phyloP scores from a whole-genome alignment of 148 eudicot genomes.

The Nyssa sinensis region DNA sequence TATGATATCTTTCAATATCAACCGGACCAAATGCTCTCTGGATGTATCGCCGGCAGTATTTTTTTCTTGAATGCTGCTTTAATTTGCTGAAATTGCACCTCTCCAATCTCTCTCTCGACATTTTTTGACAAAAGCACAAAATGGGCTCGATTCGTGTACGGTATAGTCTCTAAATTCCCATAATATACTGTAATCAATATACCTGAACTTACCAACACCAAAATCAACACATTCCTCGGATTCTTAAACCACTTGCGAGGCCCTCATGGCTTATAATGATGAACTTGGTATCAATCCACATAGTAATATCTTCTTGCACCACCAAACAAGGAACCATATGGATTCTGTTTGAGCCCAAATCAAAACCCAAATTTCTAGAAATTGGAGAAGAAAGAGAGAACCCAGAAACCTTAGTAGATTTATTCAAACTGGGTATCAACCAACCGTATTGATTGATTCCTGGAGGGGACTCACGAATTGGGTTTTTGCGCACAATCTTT shows the following conservation, averaged over 20 bases:
- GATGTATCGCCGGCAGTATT: conserved; percentile 72
- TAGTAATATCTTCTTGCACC: conserved; percentile 54
- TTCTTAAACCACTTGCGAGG: conserved; percentile 55
- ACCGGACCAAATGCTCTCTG: conserved; percentile 69
- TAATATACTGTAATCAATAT: conserved; percentile 42
- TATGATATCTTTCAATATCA: conserved; percentile 65
- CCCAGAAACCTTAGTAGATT: conserved; percentile 21
- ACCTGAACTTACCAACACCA: conserved; percentile 50
- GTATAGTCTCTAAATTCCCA: conserved; percentile 62
- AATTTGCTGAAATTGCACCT: conserved; percentile 41
- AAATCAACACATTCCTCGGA: conserved; percentile 49
- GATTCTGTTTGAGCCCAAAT: conserved; percentile 22
- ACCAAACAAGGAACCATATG: conserved; percentile 21
- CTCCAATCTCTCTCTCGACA: conserved; percentile 54
- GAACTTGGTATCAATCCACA: conserved; percentile 57
- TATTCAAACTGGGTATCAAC: conserved; percentile 12
- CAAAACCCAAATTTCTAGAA: conserved; percentile 32
- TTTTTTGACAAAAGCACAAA: conserved; percentile 48
- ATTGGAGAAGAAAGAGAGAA: conserved; percentile 31
- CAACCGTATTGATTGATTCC: not conserved
- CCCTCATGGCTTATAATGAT: conserved; percentile 65
- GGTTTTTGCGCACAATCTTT: conserved; percentile 31
- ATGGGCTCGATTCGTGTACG: conserved; percentile 73
- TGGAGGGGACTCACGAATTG: conserved; percentile 24
- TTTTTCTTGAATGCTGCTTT: conserved; percentile 57